phyloP scores from a whole-genome alignment of 805 yeast genomes.

The Yarrowia osloensis region DNA sequence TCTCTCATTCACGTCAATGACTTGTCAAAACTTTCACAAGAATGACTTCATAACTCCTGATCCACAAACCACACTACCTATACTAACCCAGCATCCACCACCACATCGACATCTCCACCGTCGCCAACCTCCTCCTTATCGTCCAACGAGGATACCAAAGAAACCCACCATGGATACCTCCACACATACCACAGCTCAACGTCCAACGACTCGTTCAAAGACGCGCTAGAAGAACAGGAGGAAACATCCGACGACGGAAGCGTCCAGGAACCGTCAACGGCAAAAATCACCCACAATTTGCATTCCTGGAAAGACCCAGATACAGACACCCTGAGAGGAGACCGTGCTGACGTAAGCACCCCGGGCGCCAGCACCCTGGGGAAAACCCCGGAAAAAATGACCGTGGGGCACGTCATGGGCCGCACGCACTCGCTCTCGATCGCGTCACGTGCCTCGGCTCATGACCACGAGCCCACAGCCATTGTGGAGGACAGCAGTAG shows the following conservation, averaged over 20 bases:
- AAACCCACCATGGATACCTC: slow-evolving; percentile 4
- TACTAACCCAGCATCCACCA: no score
- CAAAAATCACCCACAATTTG: neutral
- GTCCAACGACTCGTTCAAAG: slow-evolving; percentile 20
- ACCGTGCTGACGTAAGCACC: neutral
- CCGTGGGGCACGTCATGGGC: neutral
- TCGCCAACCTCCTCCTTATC: neutral
- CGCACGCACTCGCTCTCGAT: neutral
- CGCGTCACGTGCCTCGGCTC: neutral
- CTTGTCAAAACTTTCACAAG: no score
- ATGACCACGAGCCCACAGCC: neutral
- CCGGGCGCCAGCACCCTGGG: neutral
- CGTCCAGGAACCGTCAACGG: neutral
- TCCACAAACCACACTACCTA: no score
- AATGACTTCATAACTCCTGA: no score
- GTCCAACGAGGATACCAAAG: slow-evolving; percentile 1
- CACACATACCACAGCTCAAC: slow-evolving; percentile 13
- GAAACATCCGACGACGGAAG: neutral
- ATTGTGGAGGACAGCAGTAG: neutral
- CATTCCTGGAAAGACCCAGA: slow-evolving; percentile 7
- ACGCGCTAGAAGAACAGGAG: slow-evolving; percentile 1
- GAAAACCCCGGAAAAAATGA: neutral
- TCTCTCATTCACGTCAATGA: no score
- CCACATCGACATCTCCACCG: no score
- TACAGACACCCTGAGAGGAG: neutral